These are phyloP conservation scores for Castanea crenata DNA, from an alignment of 306 rosid genomes.

Conservation along the genomic window DNA sequence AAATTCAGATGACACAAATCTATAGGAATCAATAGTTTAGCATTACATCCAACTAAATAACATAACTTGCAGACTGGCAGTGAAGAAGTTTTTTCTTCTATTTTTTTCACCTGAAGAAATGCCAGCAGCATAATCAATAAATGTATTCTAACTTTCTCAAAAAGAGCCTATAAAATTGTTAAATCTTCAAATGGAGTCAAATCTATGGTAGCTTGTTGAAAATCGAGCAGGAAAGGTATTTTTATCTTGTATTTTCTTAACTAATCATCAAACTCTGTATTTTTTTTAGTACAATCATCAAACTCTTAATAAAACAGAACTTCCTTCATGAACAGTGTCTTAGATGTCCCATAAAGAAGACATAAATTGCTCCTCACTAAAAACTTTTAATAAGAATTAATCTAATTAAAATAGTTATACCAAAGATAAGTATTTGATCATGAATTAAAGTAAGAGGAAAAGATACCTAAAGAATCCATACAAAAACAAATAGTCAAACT, in stretches of 20 bases:
- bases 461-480: background rate
- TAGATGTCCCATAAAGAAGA: background rate
- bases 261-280: background rate
- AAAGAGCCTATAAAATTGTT: background rate
- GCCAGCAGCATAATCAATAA: background rate
- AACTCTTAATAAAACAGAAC: background rate
- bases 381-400: background rate
- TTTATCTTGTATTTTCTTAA: background rate
- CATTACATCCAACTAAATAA: background rate
- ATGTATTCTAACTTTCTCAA: background rate
- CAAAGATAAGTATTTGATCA: background rate
- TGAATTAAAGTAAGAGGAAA: background rate
- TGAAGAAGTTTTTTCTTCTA: background rate
- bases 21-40: background rate
- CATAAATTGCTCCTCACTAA: background rate
- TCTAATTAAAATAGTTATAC: background rate
- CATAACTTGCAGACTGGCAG: background rate
- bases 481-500: background rate
- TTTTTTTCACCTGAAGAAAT: background rate
- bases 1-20: background rate
- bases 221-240: background rate
- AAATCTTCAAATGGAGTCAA: background rate
- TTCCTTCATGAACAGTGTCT: background rate
- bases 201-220: background rate
- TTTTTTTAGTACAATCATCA: background rate